A percentile compares a stretch with the other conserved stretches of the same genome.
Evolutionary conservation across 495 filamentous ascomycete species (phyloP).

Genomic region (Ascobolus immersus): DNA sequence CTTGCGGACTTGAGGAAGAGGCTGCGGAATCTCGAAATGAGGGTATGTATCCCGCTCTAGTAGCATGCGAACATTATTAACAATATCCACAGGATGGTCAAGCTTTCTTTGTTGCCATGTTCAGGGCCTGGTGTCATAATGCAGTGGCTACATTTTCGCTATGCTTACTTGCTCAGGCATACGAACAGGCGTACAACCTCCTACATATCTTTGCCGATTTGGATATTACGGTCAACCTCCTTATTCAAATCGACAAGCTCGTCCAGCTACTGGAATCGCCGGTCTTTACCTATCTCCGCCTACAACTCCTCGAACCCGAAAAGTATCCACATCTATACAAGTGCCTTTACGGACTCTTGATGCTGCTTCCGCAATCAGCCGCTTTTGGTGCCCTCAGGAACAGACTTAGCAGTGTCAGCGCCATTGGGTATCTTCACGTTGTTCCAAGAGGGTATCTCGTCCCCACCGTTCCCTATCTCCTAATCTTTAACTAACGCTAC

Average conservation of each 20-base stretch:
- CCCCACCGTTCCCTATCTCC: constrained; percentile 9
- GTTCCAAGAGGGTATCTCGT: constrained; percentile 52
- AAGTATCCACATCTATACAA: constrained; percentile 93
- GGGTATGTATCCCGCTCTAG: constrained; percentile 22
- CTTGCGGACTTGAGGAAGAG: constrained; percentile 73
- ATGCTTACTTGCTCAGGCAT: constrained; percentile 87
- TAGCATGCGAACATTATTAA: background rate
- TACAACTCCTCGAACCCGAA: constrained; percentile 95
- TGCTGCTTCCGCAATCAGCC: constrained; percentile 91
- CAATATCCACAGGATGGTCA: constrained; percentile 50
- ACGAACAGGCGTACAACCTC: constrained; percentile 93
- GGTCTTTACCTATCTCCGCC: constrained; percentile 89
- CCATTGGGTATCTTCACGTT: constrained; percentile 82
- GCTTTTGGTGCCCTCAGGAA: constrained; percentile 96
- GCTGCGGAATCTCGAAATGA: constrained; percentile 68
- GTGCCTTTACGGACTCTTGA: constrained; percentile 87
- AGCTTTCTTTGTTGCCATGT: constrained; percentile 79
- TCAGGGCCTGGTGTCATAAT: constrained; percentile 96
- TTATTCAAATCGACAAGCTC: constrained; percentile 97
- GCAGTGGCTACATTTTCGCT: constrained; percentile 92
- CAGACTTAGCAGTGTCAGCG: constrained; percentile 82
- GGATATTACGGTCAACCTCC: constrained; percentile 95
- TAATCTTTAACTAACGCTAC: constrained; percentile 8
- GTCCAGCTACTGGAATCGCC: constrained; percentile 94
- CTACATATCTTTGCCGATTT: constrained; percentile 93